Conservation (phyloP, 768 basidiomycete genomes). For the Agrocybe pediades region DNA sequence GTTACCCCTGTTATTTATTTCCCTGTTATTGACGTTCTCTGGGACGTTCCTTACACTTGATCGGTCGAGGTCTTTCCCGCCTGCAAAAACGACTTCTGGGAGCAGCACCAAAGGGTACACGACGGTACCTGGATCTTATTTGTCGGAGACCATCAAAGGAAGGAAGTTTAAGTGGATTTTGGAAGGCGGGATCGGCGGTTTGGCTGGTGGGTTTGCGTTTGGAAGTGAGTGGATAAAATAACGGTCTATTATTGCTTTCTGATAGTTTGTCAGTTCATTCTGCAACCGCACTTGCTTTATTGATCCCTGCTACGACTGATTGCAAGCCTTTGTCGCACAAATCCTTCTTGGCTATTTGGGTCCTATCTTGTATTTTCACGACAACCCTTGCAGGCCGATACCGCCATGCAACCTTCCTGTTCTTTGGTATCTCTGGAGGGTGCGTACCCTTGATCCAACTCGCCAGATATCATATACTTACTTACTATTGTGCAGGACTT, state of each 20-base stretch:
- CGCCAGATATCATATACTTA: not conserved
- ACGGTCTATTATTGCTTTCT: slow-evolving; percentile 5
- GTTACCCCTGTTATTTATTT: slow-evolving; percentile 61
- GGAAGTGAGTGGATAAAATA: slow-evolving; percentile 45
- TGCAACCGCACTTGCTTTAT: slow-evolving; percentile 58
- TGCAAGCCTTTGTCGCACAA: slow-evolving; percentile 45
- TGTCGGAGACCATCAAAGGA: slow-evolving; percentile 33
- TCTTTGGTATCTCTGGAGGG: slow-evolving; percentile 59
- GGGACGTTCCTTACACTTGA: slow-evolving; percentile 75
- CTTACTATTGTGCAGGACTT: slow-evolving; percentile 31
- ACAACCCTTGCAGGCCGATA: slow-evolving; percentile 57
- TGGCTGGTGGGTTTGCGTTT: slow-evolving; percentile 57
- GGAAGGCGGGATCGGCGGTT: too few relatives aligned
- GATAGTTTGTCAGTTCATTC: slow-evolving; percentile 42
- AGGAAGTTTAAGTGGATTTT: too few relatives aligned
- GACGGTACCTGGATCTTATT: slow-evolving; percentile 29
- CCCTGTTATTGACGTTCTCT: slow-evolving; percentile 59
- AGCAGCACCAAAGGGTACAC: slow-evolving; percentile 22
- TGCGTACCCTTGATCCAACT: slow-evolving; percentile 25
- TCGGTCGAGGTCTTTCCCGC: slow-evolving; percentile 63
- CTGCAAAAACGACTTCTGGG: slow-evolving; percentile 25
- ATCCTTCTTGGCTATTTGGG: slow-evolving; percentile 62
- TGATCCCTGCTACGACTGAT: slow-evolving; percentile 53
- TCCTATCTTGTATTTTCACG: slow-evolving; percentile 50
- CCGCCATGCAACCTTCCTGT: slow-evolving; percentile 48